phyloP scores from a whole-genome alignment of 345 rosid species.

The Excoecaria cochinchinensis region DNA sequence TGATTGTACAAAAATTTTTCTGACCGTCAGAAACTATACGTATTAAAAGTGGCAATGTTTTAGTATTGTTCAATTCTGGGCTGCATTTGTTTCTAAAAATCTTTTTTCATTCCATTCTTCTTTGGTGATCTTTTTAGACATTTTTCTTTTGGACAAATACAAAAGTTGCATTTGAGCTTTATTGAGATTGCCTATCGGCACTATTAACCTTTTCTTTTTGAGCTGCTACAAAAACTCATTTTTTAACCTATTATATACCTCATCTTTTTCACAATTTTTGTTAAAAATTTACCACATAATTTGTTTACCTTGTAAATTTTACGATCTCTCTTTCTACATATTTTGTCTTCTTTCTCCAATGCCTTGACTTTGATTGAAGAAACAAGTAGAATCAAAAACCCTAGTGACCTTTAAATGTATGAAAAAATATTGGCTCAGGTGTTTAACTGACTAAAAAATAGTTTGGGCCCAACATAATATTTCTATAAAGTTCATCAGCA shows the following conservation, averaged over 20 bases:
- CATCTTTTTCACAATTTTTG: neutral
- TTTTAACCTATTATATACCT: neutral
- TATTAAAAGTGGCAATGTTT: neutral
- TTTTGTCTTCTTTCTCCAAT: neutral
- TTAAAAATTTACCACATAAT: neutral
- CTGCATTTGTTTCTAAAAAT: neutral
- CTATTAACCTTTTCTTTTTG: too few relatives aligned
- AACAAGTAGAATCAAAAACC: neutral
- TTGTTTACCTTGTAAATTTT: neutral
- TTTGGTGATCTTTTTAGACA: neutral
- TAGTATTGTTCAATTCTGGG: neutral
- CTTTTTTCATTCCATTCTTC: neutral
- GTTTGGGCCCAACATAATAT: neutral
- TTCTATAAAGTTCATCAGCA: neutral
- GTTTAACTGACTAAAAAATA: too few relatives aligned
- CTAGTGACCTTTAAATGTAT: neutral
- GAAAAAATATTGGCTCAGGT: too few relatives aligned
- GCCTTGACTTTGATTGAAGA: neutral
- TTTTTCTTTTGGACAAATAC: too few relatives aligned
- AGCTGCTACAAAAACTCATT: neutral
- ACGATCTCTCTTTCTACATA: neutral
- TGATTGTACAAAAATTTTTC: neutral
- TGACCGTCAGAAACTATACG: neutral
- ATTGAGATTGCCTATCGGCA: too few relatives aligned
- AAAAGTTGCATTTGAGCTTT: too few relatives aligned